phyloP scores from a whole-genome alignment of 2,329 filamentous ascomycete species.

The Colletotrichum sp. region DNA sequence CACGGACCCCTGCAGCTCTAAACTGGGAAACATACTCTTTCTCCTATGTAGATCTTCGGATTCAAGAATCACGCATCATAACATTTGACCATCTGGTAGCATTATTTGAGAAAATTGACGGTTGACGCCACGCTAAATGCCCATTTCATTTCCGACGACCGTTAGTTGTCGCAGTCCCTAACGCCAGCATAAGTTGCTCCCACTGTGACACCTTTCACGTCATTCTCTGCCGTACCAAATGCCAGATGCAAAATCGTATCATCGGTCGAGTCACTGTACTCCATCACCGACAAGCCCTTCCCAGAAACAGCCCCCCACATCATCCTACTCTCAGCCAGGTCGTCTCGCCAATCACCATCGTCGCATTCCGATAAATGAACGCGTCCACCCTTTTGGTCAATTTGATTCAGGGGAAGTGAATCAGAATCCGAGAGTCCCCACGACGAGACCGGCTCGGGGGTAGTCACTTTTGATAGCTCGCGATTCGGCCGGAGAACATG shows the following conservation, averaged over 20 bases:
- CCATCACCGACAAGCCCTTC: not conserved
- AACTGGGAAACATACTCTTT: too few relatives aligned
- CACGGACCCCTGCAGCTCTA: not conserved
- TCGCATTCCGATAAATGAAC: not conserved
- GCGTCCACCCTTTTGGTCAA: not conserved
- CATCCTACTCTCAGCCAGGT: not conserved
- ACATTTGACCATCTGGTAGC: not conserved
- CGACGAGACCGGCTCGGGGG: not conserved
- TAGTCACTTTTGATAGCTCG: not conserved
- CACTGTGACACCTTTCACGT: not conserved
- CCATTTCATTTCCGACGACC: not conserved
- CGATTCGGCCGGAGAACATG: not conserved
- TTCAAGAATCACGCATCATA: not conserved
- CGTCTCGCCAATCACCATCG: not conserved
- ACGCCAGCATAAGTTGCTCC: not conserved
- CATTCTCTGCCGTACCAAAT: not conserved
- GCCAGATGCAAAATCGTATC: not conserved
- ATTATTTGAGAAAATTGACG: not conserved
- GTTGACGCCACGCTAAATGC: not conserved
- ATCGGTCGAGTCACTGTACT: not conserved
- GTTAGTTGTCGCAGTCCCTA: not conserved
- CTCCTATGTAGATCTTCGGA: too few relatives aligned
- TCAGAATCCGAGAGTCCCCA: not conserved
- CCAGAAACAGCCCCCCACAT: not conserved
- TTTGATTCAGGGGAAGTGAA: not conserved